Conservation (phyloP, 176 grass and related monocot genomes). For the Poa annua region DNA sequence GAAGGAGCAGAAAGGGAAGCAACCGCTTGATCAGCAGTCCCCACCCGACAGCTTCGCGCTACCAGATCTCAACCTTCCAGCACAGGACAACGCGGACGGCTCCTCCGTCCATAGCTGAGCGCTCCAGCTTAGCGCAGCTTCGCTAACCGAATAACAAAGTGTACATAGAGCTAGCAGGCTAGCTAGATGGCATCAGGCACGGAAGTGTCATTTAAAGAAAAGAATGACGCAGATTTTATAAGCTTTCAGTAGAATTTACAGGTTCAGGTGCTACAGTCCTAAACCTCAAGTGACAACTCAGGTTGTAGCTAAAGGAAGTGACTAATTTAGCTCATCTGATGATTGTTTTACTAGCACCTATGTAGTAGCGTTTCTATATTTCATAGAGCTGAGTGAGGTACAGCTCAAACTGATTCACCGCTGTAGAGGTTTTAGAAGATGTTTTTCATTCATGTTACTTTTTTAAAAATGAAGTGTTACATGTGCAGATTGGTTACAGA, state of each 20-base stretch:
- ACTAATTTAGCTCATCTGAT: conserved; percentile 38
- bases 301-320: conserved; percentile 33
- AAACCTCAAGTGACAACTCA: conserved; percentile 11
- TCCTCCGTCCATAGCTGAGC: conserved; percentile 39
- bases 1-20: conserved; percentile 50
- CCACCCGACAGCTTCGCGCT: conserved; percentile 39
- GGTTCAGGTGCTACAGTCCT: conserved; percentile 20
- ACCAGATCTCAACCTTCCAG: conserved; percentile 62
- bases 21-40: conserved; percentile 32
- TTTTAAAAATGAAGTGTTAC: conserved; percentile 31
- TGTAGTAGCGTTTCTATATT: conserved; percentile 27
- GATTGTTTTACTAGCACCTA: conserved; percentile 10
- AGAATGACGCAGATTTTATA: conserved; percentile 40
- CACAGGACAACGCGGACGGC: conserved; percentile 43
- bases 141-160: conserved; percentile 51
- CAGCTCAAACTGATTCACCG: conserved; percentile 41
- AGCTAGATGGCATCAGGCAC: conserved; percentile 27
- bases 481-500: conserved; percentile 4
- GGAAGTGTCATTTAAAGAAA: conserved; percentile 29
- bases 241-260: conserved; percentile 46
- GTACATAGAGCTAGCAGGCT: conserved; percentile 61
- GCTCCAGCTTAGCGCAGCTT: conserved; percentile 21
- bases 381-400: conserved; percentile 35
- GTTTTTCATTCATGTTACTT: conserved; percentile 43
- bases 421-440: conserved; percentile 36